phyloP scores from a whole-genome alignment of 345 rosid species.

The Clarkia xantiana region DNA sequence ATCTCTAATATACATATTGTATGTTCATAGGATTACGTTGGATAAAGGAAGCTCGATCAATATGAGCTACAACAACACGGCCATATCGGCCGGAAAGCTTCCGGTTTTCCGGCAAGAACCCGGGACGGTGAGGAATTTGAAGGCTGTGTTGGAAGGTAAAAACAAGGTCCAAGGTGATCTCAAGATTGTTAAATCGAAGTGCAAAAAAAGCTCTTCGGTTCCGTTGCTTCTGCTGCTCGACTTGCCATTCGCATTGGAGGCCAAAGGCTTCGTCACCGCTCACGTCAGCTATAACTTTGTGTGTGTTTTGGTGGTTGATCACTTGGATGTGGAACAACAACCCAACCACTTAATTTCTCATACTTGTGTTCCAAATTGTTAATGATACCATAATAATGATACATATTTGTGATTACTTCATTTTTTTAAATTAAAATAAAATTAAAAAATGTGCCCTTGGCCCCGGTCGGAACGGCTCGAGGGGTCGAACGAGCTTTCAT shows the following conservation, averaged over 20 bases:
- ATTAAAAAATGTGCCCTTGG: too few relatives aligned
- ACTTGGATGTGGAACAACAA: conserved; percentile 15
- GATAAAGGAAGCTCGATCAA: conserved; percentile 27
- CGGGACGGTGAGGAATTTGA: conserved; percentile 15
- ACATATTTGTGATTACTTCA: too few relatives aligned
- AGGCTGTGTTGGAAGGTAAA: conserved; percentile 21
- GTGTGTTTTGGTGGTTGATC: conserved; percentile 34
- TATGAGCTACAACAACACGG: conserved; percentile 13
- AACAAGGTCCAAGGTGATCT: conserved; percentile 20
- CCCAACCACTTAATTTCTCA: conserved; percentile 15
- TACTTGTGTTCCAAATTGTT: conserved; percentile 13
- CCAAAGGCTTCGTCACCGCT: conserved; percentile 15
- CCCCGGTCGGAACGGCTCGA: too few relatives aligned
- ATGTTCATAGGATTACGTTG: conserved; percentile 11
- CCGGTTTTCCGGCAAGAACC: conserved; percentile 30
- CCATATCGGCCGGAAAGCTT: conserved; percentile 28
- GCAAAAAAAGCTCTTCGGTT: background rate
- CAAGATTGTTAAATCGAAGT: conserved; percentile 2
- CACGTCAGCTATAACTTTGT: conserved; percentile 16
- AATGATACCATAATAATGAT: too few relatives aligned
- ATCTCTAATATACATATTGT: too few relatives aligned
- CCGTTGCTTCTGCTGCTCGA: conserved; percentile 25
- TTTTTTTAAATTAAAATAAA: too few relatives aligned
- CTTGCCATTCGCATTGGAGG: conserved; percentile 22
- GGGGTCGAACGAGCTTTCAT: too few relatives aligned